Base-by-base conservation (phyloP, 1,284 basidiomycete genomes). In the Grifola frondosa region DNA sequence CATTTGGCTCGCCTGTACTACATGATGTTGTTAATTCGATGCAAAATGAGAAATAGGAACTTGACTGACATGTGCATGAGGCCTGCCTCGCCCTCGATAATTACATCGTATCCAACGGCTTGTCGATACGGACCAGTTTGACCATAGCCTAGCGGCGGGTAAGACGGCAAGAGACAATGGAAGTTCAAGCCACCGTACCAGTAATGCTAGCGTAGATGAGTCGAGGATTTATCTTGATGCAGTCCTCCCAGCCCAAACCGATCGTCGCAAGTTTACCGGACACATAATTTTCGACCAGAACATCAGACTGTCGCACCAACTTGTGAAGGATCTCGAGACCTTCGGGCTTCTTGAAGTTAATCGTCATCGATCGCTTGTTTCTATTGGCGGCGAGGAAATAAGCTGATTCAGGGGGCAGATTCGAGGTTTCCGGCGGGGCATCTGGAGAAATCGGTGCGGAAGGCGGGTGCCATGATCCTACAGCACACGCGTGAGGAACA, bases 81-180 rank as follows among this genome's bases (percentile, higher is more conserved):
- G 11, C 93, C 93, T 21, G 92, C 92, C 67, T 96, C 91, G 10
- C 84, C 92, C 62, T 94, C 91, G 30, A 94, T 88, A 24, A 91
- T 78, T 21, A 95, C 93, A 62, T 96, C 92, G 65, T 96, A 96
- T 5, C 93, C 94, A 11, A 92, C 87, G 26, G 84, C 81, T 47
- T 80, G 74, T 32, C 84, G 74, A 58, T 87, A 96, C 5, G 94
- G 93, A 1, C 94, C 94, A 0, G 90, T 94, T 56, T 97, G 93
- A 1, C 94, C 95, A 64, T 97, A 97, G 15, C 93, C 93, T 92
- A 42, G n/a, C n/a, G n/a, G n/a, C n/a, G n/a, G n/a, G n/a, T n/a
- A n/a, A n/a, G n/a, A 20, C 39, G 12, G 38, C 15, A 40, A 46
- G 25, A 46, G 13, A 38, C 7, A 39, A 28, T 6, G 32, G 42